Evolutionary conservation across 78 protist species (phyloP).

Genomic region (Dictyostelium brefeldianum): DNA sequence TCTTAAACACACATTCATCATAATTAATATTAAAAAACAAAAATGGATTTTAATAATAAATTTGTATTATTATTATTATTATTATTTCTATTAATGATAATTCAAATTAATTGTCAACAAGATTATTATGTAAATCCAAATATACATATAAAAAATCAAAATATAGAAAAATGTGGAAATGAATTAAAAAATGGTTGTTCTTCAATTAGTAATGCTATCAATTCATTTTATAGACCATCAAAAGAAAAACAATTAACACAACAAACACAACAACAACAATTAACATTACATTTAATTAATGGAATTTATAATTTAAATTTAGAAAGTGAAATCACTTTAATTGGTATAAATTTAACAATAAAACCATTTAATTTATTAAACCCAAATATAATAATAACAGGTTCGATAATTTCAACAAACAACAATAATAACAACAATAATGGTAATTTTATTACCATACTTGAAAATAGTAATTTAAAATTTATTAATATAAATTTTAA

Average conservation of each 20-base stretch:
- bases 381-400: not conserved
- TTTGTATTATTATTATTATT: too few relatives aligned
- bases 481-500: not conserved
- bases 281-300: not conserved
- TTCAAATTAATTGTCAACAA: too few relatives aligned
- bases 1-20: too few relatives aligned
- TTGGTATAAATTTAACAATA: not conserved
- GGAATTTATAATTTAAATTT: slow-evolving; percentile 2
- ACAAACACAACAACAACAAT: not conserved
- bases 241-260: not conserved
- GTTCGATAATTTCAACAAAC: not conserved
- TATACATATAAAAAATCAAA: not conserved
- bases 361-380: not conserved
- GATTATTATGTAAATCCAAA: too few relatives aligned
- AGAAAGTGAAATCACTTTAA: not conserved
- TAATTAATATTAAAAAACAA: too few relatives aligned
- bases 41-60: too few relatives aligned
- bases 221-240: not conserved
- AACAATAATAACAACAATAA: not conserved
- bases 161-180: not conserved
- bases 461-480: not conserved
- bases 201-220: not conserved
- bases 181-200: not conserved
- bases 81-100: too few relatives aligned
- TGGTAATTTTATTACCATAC: not conserved